Percentiles rank a stretch among this genome's conserved stretches.
phyloP scores from a whole-genome alignment of 495 filamentous ascomycete species.

The Cryomyces minteri region DNA sequence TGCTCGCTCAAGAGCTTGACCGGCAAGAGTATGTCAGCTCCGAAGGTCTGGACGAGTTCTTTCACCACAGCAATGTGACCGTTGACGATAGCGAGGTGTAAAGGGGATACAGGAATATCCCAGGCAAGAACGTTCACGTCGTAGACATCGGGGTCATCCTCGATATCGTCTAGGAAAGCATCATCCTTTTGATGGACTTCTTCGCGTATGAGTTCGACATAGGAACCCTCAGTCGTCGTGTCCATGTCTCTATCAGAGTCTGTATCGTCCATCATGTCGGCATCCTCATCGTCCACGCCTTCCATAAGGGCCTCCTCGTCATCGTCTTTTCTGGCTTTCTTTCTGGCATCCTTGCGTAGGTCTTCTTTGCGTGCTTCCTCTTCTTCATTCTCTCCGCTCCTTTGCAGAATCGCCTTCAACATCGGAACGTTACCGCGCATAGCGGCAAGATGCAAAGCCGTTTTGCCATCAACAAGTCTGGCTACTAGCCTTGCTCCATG shows the following conservation, averaged over 20 bases:
- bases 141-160: conserved; percentile 56
- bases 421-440: conserved; percentile 48
- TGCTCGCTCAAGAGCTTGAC: conserved; percentile 37
- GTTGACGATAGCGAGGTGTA: conserved; percentile 59
- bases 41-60: conserved; percentile 50
- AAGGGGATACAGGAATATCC: conserved; percentile 50
- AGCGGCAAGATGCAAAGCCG: conserved; percentile 62
- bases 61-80: conserved; percentile 50
- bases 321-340: conserved; percentile 8
- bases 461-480: conserved; percentile 57
- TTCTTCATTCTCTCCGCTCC: conserved; percentile 51
- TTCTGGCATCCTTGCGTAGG: conserved; percentile 20
- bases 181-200: conserved; percentile 16
- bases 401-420: conserved; percentile 45
- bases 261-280: conserved; percentile 11
- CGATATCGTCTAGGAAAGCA: conserved; percentile 29
- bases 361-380: conserved; percentile 40
- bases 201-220: conserved; percentile 38
- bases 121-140: conserved; percentile 58
- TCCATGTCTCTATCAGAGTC: neutral
- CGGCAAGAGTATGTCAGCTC: conserved; percentile 52
- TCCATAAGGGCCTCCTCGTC: conserved; percentile 26
- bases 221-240: conserved; percentile 41
- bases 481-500: conserved; percentile 51
- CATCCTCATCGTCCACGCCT: conserved; percentile 22